phyloP scores from a whole-genome alignment of 805 yeast species.

The Saccharomycopsis malanga region DNA sequence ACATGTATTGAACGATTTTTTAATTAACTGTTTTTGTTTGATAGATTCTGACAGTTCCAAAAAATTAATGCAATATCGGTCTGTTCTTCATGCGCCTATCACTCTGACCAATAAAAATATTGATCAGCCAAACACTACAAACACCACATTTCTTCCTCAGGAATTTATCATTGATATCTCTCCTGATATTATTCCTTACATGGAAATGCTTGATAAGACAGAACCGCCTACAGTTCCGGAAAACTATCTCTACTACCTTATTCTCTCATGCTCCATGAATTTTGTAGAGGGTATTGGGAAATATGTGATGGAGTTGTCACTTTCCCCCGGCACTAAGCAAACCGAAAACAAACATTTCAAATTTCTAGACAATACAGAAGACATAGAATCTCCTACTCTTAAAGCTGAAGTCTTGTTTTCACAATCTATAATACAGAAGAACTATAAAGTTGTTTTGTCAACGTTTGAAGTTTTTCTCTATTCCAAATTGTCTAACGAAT shows the following conservation, averaged over 20 bases:
- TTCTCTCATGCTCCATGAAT: slow-evolving; percentile 44
- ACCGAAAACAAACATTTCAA: slow-evolving; percentile 15
- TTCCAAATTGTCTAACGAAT: slow-evolving; percentile 61
- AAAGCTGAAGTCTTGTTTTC: slow-evolving; percentile 9
- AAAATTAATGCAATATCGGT: slow-evolving; percentile 31
- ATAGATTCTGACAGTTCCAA: slow-evolving; percentile 28
- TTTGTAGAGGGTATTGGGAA: slow-evolving; percentile 66
- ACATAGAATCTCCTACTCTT: slow-evolving; percentile 12
- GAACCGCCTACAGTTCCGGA: slow-evolving; percentile 68
- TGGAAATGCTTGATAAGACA: slow-evolving; percentile 74
- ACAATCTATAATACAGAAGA: slow-evolving; percentile 29
- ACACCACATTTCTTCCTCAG: background rate
- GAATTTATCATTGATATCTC: slow-evolving; percentile 28
- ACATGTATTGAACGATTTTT: slow-evolving; percentile 50
- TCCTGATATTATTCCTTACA: slow-evolving; percentile 43
- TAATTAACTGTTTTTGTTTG: slow-evolving; percentile 36
- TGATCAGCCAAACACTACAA: background rate
- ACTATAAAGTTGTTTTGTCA: slow-evolving; percentile 36
- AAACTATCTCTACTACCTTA: slow-evolving; percentile 54
- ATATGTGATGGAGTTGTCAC: slow-evolving; percentile 35
- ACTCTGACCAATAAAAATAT: background rate
- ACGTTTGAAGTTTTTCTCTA: slow-evolving; percentile 48
- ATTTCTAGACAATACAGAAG: slow-evolving; percentile 23
- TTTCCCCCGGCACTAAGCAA: slow-evolving; percentile 4
- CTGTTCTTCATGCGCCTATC: slow-evolving; percentile 29